A percentile compares a stretch with the other conserved stretches of the same genome.
These are phyloP conservation scores for Penicillium hesseltinei DNA, from an alignment of 2,329 filamentous ascomycete species.

Conservation along the genomic window DNA sequence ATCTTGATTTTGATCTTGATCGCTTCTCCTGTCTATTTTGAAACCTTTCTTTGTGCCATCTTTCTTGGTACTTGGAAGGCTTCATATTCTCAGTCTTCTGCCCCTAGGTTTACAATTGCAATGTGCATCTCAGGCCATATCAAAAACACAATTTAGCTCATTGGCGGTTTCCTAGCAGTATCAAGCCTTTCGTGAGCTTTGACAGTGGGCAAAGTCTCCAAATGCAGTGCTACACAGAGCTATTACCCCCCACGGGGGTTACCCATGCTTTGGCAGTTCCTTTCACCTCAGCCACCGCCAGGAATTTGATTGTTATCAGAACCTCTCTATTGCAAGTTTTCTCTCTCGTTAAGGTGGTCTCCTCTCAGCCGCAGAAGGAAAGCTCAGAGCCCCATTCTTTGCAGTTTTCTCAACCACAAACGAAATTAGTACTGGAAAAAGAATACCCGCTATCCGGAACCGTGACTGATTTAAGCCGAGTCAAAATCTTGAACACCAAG, in stretches of 20 bases:
- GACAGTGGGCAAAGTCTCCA: background rate
- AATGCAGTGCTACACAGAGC: slow-evolving; percentile 98
- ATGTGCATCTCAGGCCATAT: slow-evolving; percentile 12
- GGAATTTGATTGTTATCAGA: slow-evolving; percentile 87
- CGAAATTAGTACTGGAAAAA: slow-evolving; percentile 78
- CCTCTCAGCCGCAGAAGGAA: slow-evolving; percentile 44
- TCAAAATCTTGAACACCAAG: slow-evolving; percentile 70
- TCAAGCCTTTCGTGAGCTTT: background rate
- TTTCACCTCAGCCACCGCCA: slow-evolving; percentile 71
- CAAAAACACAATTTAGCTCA: slow-evolving; percentile 9
- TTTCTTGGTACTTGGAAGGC: background rate
- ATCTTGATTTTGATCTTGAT: background rate
- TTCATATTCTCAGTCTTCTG: background rate
- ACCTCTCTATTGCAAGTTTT: slow-evolving; percentile 93
- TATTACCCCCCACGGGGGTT: slow-evolving; percentile 90
- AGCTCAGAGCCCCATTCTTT: slow-evolving; percentile 50
- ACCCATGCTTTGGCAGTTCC: slow-evolving; percentile 79
- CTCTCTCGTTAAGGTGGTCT: slow-evolving; percentile 64
- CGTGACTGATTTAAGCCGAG: slow-evolving; percentile 74
- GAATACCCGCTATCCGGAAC: slow-evolving; percentile 84
- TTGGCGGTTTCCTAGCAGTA: slow-evolving; percentile 5
- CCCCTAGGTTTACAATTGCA: slow-evolving; percentile 6
- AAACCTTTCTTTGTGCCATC: background rate
- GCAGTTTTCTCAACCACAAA: slow-evolving; percentile 62
- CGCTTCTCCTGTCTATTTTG: background rate